Evolutionary conservation across 176 grass and related monocot genomes (phyloP), one percentile per base, ranked within the genome.

Genomic region (Aegilops umbellulata): DNA sequence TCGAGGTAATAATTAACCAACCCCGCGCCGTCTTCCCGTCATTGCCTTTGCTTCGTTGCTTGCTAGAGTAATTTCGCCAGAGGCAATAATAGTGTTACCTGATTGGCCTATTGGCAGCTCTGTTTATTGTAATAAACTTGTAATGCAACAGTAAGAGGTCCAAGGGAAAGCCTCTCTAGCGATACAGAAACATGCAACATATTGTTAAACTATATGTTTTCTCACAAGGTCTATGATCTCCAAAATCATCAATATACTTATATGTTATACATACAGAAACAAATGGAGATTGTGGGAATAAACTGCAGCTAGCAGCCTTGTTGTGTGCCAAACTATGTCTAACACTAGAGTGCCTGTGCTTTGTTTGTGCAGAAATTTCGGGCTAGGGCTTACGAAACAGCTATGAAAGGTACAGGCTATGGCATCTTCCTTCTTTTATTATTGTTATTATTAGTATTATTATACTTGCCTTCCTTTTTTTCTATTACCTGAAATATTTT

Each of bases 1-100:
- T 92, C 12, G 87, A 98, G 91, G 95, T 95, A 74, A 89, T 24
- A 78, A 89, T 36, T 65, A 66, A 32, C 55, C 55, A 9, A 22
- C 36, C 19, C 8, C 9, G 2, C 23, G 25, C 3, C 2, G 15
- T 79, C 39, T 79, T 77, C 42, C 5, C 16, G 27, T 78, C 11
- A 46, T 36, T 69, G 67, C 10, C 65, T n/a, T 34, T 85, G 64
- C 19, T 24, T 57, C 53, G 19, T 57, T 58, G 55, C 55, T 34
- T 29, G 26, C 11, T 85, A 3, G 1, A 64, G 31, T 61, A 17
- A 53, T 63, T 10, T 15, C 26, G 32, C 65, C 32, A 35, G 34
- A 35, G 80, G 76, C 57, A 32, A 24, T 22, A 24, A 41, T 35
- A 35, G n/a, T 29, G 60, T 13, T 13, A 22, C 51, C 4, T 36